These are phyloP conservation scores for Microbotryum intermedium DNA, from an alignment of 1,284 basidiomycete species.

Conservation along the genomic window DNA sequence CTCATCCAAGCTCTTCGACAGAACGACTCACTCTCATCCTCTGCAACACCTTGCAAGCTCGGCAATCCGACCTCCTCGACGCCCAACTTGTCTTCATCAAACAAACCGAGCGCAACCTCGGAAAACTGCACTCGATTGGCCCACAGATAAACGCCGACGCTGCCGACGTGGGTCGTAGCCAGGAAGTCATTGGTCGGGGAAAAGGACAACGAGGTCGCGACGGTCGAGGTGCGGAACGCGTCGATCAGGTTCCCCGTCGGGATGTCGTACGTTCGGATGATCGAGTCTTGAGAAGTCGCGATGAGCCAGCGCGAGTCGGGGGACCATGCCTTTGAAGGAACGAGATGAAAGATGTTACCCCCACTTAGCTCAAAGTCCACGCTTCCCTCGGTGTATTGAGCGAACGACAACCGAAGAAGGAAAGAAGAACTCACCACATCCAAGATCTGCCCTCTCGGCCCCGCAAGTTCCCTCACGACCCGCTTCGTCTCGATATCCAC, in stretches of 20 bases:
- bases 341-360: not conserved
- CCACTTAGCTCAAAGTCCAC: not conserved
- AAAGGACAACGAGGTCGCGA: constrained; percentile 83
- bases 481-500: constrained; percentile 84
- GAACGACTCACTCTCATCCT: constrained; percentile 38
- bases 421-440: constrained; percentile 56
- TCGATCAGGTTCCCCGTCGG: constrained; percentile 88
- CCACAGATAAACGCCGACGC: constrained; percentile 90
- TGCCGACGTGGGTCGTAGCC: constrained; percentile 89
- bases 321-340: constrained; percentile 60
- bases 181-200: constrained; percentile 94
- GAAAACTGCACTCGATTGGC: constrained; percentile 91
- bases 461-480: constrained; percentile 76
- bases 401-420: not conserved
- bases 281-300: constrained; percentile 75
- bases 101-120: constrained; percentile 70
- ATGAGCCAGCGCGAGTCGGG: constrained; percentile 91
- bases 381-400: too few relatives aligned
- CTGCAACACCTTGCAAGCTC: constrained; percentile 66
- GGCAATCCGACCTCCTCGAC: constrained; percentile 60
- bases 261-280: constrained; percentile 91
- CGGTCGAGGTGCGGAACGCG: constrained; percentile 78
- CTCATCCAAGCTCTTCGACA: not conserved
- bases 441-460: constrained; percentile 68
- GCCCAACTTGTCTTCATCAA: constrained; percentile 61